Evolutionary conservation across 202 grass and related monocot species (phyloP).

Genomic region (Brachypodium distachyon): DNA sequence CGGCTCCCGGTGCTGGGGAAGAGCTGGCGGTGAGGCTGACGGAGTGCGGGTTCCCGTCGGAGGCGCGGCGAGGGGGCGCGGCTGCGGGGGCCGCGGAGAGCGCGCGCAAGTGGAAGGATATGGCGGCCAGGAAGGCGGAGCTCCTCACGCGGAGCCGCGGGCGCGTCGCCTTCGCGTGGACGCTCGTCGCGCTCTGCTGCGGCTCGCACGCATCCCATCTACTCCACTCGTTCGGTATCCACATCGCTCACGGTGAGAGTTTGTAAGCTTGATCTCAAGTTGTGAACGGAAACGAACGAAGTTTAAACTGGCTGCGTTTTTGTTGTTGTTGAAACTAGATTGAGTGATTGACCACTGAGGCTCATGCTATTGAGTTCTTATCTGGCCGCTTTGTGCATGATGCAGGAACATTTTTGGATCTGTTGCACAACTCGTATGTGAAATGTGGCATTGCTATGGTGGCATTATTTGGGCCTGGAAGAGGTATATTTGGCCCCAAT

Average conservation of each 20-base stretch:
- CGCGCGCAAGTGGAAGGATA: conserved; percentile 84
- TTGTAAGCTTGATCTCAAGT: not conserved
- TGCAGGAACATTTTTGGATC: conserved; percentile 59
- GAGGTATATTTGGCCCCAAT: conserved; percentile 39
- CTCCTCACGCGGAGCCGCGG: conserved; percentile 66
- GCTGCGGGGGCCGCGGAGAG: conserved; percentile 57
- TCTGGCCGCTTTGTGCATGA: not conserved
- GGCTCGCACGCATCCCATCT: conserved; percentile 75
- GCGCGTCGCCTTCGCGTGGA: conserved; percentile 81
- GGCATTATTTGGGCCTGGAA: conserved; percentile 77
- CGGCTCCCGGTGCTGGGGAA: conserved; percentile 23
- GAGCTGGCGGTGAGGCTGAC: conserved; percentile 68
- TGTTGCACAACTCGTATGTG: conserved; percentile 87
- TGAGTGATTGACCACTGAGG: not conserved
- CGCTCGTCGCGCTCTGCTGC: conserved; percentile 97
- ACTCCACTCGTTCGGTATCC: conserved; percentile 83
- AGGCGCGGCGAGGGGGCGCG: conserved; percentile 32
- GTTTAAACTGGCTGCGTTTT: not conserved
- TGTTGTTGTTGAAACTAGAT: not conserved
- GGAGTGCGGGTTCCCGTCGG: conserved; percentile 69
- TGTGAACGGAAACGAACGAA: not conserved
- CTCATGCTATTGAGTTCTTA: not conserved
- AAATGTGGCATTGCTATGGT: conserved; percentile 72
- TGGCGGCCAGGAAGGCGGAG: conserved; percentile 73
- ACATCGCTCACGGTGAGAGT: conserved; percentile 73